phyloP scores from a whole-genome alignment of 2,329 filamentous ascomycete genomes.

The Verticillium alfalfae region DNA sequence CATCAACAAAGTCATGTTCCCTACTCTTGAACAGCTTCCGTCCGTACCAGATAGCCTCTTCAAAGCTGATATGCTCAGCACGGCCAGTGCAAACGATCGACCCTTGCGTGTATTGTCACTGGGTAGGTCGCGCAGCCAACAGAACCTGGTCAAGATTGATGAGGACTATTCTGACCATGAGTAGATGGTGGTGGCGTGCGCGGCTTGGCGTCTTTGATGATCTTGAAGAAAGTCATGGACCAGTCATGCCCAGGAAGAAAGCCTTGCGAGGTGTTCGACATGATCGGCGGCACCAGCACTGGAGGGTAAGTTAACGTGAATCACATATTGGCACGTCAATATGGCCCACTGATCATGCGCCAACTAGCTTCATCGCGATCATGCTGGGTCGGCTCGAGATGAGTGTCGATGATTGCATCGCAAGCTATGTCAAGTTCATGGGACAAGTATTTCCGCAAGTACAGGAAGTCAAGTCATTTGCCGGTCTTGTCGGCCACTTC shows the following conservation, averaged over 20 bases:
- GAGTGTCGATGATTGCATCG: neutral
- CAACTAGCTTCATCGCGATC: conserved; percentile 25
- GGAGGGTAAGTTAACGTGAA: conserved; percentile 8
- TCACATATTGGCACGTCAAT: neutral
- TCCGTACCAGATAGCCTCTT: neutral
- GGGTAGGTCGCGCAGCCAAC: neutral
- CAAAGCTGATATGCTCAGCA: neutral
- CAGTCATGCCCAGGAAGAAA: conserved; percentile 7
- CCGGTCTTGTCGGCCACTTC: too few relatives aligned
- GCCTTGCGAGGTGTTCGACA: conserved; percentile 20
- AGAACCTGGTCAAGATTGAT: neutral
- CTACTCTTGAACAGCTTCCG: too few relatives aligned
- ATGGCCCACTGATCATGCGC: neutral
- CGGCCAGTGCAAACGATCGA: neutral
- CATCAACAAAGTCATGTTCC: too few relatives aligned
- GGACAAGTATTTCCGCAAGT: neutral
- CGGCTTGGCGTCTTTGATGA: neutral
- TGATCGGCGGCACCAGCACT: conserved; percentile 22
- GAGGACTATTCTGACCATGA: neutral
- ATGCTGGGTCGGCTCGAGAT: conserved; percentile 27
- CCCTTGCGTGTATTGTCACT: neutral
- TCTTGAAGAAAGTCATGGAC: conserved; percentile 3
- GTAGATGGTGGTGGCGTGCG: neutral
- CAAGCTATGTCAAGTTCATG: conserved; percentile 1
- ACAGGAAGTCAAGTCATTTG: too few relatives aligned